Evolutionary conservation across 179 eudicot genomes (phyloP), one percentile per base, ranked within the genome.

Genomic region (Silene vulgaris): DNA sequence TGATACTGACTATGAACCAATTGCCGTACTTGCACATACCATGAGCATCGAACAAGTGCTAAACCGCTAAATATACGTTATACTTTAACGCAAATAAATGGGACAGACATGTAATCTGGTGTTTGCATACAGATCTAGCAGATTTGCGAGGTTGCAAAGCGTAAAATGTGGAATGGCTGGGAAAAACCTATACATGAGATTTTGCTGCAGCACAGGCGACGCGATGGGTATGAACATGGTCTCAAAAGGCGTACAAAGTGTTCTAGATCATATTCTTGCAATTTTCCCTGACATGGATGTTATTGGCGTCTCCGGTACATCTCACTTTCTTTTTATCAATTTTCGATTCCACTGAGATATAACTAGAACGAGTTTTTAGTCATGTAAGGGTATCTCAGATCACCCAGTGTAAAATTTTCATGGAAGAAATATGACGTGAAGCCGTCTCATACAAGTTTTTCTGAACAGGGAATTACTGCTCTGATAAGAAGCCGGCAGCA

Each of bases 141-240:
- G 71, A 71, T 74, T 29, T 60, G 85, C 63, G 32, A 80, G 72
- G 74, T 54, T 83, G 56, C 85, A 83, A 48, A 77, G 81, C 64
- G n/a, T 83, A 17, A 80, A 83, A 71, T 74, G 85, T 59, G 78
- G 62, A 48, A 71, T 83, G 1, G 83, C 85, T 12, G 83, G 85
- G 30, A 80, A 65, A 71, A 80, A 83, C 65, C 45, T 83, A 67
- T 83, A 80, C 76, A 80, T 77, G 59, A 80, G 85, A 45, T 83
- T 77, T 35, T 63, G 71, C 60, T 77, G 81, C 74, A 74, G 76
- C 68, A 83, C 83, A 1, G 83, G 83, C 0, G 85, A 83, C 66
- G 82, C 85, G 12, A 83, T 83, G 85, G 85, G 83, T 1, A 83
- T 83, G 85, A 78, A 83, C 74, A 74, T 83, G 76, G 83, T 83